Conservation (phyloP, 2,329 filamentous ascomycete genomes). For the Alternaria sp. region DNA sequence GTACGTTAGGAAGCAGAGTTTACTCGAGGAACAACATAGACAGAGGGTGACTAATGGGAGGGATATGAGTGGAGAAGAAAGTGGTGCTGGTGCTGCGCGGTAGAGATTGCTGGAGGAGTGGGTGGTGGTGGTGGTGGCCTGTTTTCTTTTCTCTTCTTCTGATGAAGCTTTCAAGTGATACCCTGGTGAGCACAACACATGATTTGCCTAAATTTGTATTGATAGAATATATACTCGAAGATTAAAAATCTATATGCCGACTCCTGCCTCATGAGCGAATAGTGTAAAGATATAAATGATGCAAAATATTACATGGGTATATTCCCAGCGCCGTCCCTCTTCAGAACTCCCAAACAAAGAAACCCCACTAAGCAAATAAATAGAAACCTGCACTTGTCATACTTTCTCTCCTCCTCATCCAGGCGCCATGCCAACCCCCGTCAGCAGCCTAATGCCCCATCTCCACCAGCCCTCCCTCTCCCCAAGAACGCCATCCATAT, state of each 20-base stretch:
- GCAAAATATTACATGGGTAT: conserved; percentile 5
- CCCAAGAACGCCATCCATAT: conserved; percentile 64
- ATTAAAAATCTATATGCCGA: not conserved
- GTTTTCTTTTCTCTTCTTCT: not conserved
- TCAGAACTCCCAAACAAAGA: not conserved
- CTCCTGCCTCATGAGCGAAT: not conserved
- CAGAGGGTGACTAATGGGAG: conserved; percentile 22
- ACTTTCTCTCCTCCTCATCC: not conserved
- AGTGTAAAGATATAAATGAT: not conserved
- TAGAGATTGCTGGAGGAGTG: not conserved
- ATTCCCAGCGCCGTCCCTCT: not conserved
- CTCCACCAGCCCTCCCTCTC: conserved; percentile 48
- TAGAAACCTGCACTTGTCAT: not conserved
- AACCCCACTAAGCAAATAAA: not conserved
- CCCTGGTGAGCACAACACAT: not conserved
- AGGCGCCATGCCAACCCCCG: conserved; percentile 3
- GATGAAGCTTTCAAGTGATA: not conserved
- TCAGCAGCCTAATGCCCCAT: conserved; percentile 34
- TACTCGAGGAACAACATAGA: conserved; percentile 64
- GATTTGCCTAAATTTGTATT: not conserved
- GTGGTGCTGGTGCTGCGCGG: not conserved
- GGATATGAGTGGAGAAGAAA: not conserved
- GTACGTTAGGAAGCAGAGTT: conserved; percentile 78
- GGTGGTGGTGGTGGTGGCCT: not conserved
- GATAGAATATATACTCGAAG: too few species aligned